These are phyloP conservation scores for Pseudozyma sp. DNA, from an alignment of 1,284 basidiomycete genomes.

Conservation along the genomic window DNA sequence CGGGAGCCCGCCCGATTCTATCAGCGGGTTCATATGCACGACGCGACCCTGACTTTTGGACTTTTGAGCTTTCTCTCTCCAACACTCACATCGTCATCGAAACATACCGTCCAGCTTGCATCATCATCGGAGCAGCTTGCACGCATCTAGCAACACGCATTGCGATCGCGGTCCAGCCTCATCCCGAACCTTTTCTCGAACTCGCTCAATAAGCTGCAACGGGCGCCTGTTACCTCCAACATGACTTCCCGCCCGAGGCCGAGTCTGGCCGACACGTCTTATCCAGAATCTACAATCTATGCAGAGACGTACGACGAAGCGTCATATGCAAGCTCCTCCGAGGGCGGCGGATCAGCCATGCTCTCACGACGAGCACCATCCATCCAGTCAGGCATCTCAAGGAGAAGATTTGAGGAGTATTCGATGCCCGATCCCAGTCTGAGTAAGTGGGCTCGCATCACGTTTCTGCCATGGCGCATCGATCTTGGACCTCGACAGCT, in stretches of 20 bases:
- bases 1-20: conserved; percentile 3
- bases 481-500: too few species aligned
- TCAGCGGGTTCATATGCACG: conserved; percentile 12
- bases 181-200: too few species aligned
- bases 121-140: background rate
- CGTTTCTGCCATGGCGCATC: too few species aligned
- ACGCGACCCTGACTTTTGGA: conserved; percentile 22
- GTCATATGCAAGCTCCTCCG: conserved; percentile 49
- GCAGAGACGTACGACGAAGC: conserved; percentile 42
- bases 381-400: conserved; percentile 33
- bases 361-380: conserved; percentile 46
- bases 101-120: background rate
- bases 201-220: background rate
- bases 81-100: conserved; percentile 11
- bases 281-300: conserved; percentile 36
- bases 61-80: conserved; percentile 2
- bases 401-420: conserved; percentile 42
- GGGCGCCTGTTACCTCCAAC: background rate
- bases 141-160: too few species aligned
- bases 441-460: conserved; percentile 23
- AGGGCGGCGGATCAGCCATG: conserved; percentile 49
- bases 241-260: conserved; percentile 33
- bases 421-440: conserved; percentile 45
- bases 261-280: conserved; percentile 37
- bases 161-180: too few species aligned